Evolutionary conservation across 495 filamentous ascomycete genomes (phyloP).

Genomic region (Penicillium diatomitis): DNA sequence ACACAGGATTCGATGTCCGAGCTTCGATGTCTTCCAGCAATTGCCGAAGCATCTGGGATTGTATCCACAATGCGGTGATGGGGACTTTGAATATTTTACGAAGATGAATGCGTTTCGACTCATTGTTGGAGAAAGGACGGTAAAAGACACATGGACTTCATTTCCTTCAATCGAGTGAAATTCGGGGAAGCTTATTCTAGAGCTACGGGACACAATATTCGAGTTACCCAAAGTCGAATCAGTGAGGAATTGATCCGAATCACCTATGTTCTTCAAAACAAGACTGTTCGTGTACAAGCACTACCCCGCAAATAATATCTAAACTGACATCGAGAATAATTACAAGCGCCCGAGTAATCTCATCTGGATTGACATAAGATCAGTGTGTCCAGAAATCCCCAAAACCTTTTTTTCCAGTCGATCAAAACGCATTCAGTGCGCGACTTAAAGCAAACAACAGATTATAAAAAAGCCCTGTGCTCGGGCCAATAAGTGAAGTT

Average conservation of each 20-base stretch:
- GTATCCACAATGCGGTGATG: not conserved
- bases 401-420: too few relatives aligned
- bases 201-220: not conserved
- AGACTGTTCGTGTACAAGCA: not conserved
- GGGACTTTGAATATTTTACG: not conserved
- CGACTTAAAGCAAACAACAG: too few relatives aligned
- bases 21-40: not conserved
- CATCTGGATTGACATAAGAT: not conserved
- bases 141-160: not conserved
- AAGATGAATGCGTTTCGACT: not conserved
- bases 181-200: not conserved
- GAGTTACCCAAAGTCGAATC: not conserved
- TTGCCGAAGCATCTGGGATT: not conserved
- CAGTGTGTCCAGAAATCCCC: too few relatives aligned
- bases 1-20: not conserved
- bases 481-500: too few relatives aligned
- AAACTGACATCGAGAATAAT: not conserved
- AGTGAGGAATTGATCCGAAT: not conserved
- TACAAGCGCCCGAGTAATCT: not conserved
- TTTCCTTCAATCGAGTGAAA: not conserved
- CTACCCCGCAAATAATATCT: not conserved
- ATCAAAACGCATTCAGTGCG: too few relatives aligned
- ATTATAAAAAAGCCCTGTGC: too few relatives aligned
- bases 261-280: not conserved
- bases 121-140: not conserved